Base-by-base conservation (phyloP, 140 eudicot genomes). In the Flaveria floridana region DNA sequence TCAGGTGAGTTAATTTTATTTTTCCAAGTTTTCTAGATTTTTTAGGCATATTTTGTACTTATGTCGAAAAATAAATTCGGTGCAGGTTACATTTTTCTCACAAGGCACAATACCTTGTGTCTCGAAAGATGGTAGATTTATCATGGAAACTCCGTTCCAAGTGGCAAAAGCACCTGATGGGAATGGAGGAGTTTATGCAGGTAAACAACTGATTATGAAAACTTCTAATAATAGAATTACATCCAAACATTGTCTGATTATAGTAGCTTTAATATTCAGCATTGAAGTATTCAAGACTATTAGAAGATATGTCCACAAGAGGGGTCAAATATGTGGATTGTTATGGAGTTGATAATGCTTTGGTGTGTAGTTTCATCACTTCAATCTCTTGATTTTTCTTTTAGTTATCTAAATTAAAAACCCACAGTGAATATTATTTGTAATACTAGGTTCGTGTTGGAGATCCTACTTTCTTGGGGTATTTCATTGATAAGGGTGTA, bases 91-190 rank as follows among this genome's bases (percentile, higher is more conserved):
- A 52, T 95, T 95, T 83, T 95, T 95, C 81, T 89, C 85, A 78
- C 99, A 95, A 81, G 99, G 99, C 34, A 91, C 99, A 42, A 95
- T 95, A 71, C 99, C 99, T 75, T 95, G 99, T 80, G 87, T 95
- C 63, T 88, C 97, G 48, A 88, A 82, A 68, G 99, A 95, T 70
- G 96, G 99, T 39, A 87, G 97, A 81, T 88, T 91, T 76, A 89
- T 95, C 55, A 90, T 95, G 99, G 97, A 95, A 82, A 79, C 95
- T 67, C 96, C 99, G 67, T 88, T 82, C 85, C 94, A 95, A 95
- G 96, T 95, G 73, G 99, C 99, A 73, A 91, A 84, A 86, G 87
- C 99, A 67, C 99, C 99, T 9, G 99, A 95, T 64, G 99, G 99
- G 47, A 95, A 95, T 73, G 99, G 99, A 79, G 99, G 99, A 80